phyloP scores from a whole-genome alignment of 1,139 yeast species.

The Hyphopichia pseudoburtonii region DNA sequence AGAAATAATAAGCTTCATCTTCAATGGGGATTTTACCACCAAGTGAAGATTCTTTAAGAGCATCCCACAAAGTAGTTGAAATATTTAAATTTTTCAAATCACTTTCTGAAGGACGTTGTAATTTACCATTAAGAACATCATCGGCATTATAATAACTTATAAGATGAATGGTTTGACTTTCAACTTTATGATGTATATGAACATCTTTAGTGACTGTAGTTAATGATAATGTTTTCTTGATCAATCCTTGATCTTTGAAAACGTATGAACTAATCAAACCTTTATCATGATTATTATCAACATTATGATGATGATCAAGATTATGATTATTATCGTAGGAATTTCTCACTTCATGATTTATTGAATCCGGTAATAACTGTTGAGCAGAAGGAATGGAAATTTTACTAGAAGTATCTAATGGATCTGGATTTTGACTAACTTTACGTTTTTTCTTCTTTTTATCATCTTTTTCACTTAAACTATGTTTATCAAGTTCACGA shows the following conservation, averaged over 20 bases:
- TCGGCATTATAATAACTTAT: slow-evolving; percentile 76
- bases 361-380: slow-evolving; percentile 9
- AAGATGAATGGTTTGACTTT: slow-evolving; percentile 62
- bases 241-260: slow-evolving; percentile 72
- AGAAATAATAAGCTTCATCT: slow-evolving; percentile 52
- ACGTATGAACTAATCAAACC: slow-evolving; percentile 62
- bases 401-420: slow-evolving; percentile 12
- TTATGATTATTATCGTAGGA: slow-evolving; percentile 4
- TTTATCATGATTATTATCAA: slow-evolving; percentile 45
- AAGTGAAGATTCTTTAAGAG: slow-evolving; percentile 59
- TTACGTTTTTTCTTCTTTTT: slow-evolving; percentile 33
- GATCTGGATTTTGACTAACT: slow-evolving; percentile 17
- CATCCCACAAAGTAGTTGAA: slow-evolving; percentile 57
- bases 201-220: slow-evolving; percentile 39
- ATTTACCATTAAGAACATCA: slow-evolving; percentile 61
- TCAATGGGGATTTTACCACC: slow-evolving; percentile 57
- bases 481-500: slow-evolving; percentile 67
- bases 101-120: slow-evolving; percentile 60
- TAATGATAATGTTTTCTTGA: slow-evolving; percentile 79
- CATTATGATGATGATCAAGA: slow-evolving; percentile 13
- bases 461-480: slow-evolving; percentile 34
- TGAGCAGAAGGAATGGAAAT: slow-evolving; percentile 11
- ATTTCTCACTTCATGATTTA: slow-evolving; percentile 11
- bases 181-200: slow-evolving; percentile 25
- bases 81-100: slow-evolving; percentile 53